Percentiles rank a stretch among this genome's conserved stretches.
phyloP scores from a whole-genome alignment of 2,329 filamentous ascomycete species.

The Hypoxylon sp. region DNA sequence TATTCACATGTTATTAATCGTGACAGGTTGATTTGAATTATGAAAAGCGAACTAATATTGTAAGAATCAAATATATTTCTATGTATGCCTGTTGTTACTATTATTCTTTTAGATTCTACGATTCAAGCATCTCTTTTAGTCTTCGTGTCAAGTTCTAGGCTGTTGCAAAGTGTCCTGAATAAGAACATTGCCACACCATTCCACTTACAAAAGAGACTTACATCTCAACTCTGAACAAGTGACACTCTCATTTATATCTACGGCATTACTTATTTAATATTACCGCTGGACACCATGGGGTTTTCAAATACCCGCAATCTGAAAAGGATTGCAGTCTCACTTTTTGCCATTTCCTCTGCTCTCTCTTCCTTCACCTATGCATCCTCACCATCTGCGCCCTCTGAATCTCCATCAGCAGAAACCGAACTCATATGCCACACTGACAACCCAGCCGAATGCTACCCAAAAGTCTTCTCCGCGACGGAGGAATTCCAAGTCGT shows the following conservation, averaged over 20 bases:
- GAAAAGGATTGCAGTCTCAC: constrained; percentile 32
- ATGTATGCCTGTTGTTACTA: constrained; percentile 3
- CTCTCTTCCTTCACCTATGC: constrained; percentile 44
- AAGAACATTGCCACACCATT: constrained; percentile 47
- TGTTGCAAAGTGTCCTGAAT: constrained; percentile 52
- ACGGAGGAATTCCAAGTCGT: constrained; percentile 75
- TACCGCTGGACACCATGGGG: constrained; percentile 40
- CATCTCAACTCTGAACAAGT: constrained; percentile 11
- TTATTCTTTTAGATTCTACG: constrained; percentile 12
- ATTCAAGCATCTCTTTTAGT: constrained; percentile 28
- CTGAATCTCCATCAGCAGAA: constrained; percentile 56
- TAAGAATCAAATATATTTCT: not conserved
- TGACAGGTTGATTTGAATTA: not conserved
- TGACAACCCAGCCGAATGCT: constrained; percentile 71
- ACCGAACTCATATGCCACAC: constrained; percentile 75
- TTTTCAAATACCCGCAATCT: constrained; percentile 30
- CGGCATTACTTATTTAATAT: not conserved
- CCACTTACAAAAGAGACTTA: constrained; percentile 30
- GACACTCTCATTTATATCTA: not conserved
- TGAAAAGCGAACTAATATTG: not conserved
- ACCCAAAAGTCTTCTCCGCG: constrained; percentile 72
- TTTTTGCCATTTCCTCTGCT: constrained; percentile 38
- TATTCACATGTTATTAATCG: not conserved
- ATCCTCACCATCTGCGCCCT: constrained; percentile 50
- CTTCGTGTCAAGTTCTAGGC: constrained; percentile 48